Evolutionary conservation across 148 eudicot species (phyloP), one percentile per base, ranked within the genome.

Genomic region (Diospyros lotus): DNA sequence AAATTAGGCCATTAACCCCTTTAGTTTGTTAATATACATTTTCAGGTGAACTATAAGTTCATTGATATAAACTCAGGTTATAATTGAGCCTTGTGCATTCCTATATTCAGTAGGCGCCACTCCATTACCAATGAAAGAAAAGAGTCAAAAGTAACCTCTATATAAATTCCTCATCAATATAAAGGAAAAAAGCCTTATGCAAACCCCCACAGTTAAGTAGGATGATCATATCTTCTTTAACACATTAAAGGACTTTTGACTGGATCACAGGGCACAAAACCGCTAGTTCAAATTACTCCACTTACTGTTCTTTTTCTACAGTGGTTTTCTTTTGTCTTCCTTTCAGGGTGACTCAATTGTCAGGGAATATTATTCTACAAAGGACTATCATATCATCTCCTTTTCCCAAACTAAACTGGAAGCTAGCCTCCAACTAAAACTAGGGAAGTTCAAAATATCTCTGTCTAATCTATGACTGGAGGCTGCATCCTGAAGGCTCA

Each of bases 261-360:
- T 5, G 28, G 71, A 43, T 68, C 56, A 28, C 39, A 68, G 71
- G 18, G 14, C 71, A 68, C 14, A 51, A 38, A 56, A 68, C n/a
- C 58, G 40, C n/a, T 28, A 10, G 41, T 46, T 41, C 41, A 50
- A 17, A 1, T 7, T n/a, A 52, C 58, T 13, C 44, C 58, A 10
- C 5, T 18, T 66, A 44, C 46, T 2, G 18, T 38, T 7, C 39
- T n/a, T 46, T 58, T 6, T 6, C 56, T 46, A 17, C 18, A 4
- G 11, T 9, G 70, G 46, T 14, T 66, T 43, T 66, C 69, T 18
- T 13, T 66, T 15, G 10, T 46, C 51, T 46, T 28, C 58, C 58
- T 68, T 41, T 17, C 10, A 9, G 18, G 39, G 58, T 68, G 72
- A 68, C 70, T 28, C 10, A 9, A 11, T 6, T 69, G 46, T 12